Percentiles rank a stretch among this genome's conserved stretches.
phyloP scores from a whole-genome alignment of 257 asterid genomes.

The Gynochthodes officinalis region DNA sequence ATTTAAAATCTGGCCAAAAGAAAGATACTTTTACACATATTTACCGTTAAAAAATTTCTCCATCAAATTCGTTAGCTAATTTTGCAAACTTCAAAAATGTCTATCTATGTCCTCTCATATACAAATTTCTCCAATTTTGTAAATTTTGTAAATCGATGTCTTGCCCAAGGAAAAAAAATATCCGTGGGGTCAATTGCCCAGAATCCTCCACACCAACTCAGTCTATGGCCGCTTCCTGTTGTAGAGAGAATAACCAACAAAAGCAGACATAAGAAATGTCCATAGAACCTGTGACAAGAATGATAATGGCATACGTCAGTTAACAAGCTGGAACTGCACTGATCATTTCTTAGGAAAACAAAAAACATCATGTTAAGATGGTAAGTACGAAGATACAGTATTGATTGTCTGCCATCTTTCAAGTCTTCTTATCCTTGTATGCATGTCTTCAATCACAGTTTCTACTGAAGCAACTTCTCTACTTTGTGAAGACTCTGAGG shows the following conservation, averaged over 20 bases:
- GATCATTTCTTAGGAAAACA: background rate
- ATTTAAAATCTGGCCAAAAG: too few relatives aligned
- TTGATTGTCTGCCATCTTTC: slow-evolving; percentile 86
- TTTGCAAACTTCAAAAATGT: too few relatives aligned
- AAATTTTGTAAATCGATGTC: too few relatives aligned
- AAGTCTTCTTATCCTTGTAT: slow-evolving; percentile 78
- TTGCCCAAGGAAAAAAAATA: too few relatives aligned
- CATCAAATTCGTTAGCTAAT: too few relatives aligned
- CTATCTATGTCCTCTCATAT: too few relatives aligned
- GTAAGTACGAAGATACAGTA: slow-evolving; percentile 44
- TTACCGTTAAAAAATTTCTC: too few relatives aligned
- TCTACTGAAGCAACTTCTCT: slow-evolving; percentile 77
- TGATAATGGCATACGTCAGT: background rate
- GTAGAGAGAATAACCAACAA: slow-evolving; percentile 88
- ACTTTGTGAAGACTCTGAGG: slow-evolving; percentile 85
- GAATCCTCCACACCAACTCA: too few relatives aligned
- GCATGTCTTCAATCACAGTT: slow-evolving; percentile 82
- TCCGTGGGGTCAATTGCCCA: too few relatives aligned
- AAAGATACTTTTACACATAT: too few relatives aligned
- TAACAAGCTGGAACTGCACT: background rate
- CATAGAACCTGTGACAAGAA: slow-evolving; percentile 66
- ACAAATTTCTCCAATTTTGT: too few relatives aligned
- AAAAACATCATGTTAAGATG: background rate
- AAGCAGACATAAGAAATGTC: slow-evolving; percentile 96
- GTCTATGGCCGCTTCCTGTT: slow-evolving; percentile 58